phyloP scores from a whole-genome alignment of 805 yeast species.

The Gaillardinia entomophila region DNA sequence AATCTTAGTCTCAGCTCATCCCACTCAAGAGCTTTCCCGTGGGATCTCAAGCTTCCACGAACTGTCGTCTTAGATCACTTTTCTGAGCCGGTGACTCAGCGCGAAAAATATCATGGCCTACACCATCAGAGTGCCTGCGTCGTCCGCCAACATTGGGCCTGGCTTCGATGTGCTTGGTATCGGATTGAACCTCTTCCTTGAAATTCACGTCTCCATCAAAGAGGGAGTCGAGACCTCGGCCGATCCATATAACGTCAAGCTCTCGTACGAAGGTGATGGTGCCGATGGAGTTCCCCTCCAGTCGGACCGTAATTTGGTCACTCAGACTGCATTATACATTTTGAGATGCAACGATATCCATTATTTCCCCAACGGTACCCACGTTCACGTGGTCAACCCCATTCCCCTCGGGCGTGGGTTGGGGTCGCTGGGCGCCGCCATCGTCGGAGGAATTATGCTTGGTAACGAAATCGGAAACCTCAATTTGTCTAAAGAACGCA shows the following conservation, averaged over 20 bases:
- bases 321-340: conserved; percentile 89
- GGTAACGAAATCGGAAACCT: conserved; percentile 82
- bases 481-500: conserved; percentile 66
- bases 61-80: no score
- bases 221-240: conserved; percentile 36
- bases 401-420: conserved; percentile 96
- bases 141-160: conserved; percentile 97
- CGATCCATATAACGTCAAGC: conserved; percentile 64
- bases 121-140: conserved; percentile 80
- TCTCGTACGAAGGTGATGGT: conserved; percentile 77
- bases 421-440: conserved; percentile 98
- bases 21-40: no score
- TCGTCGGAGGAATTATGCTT: conserved; percentile 90
- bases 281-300: conserved; percentile 71
- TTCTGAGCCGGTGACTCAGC: no score
- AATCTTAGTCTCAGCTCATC: no score
- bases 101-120: conserved; percentile 43
- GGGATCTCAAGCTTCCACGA: no score
- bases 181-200: conserved; percentile 72
- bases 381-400: conserved; percentile 76
- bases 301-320: conserved; percentile 78
- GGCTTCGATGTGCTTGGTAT: conserved; percentile 97
- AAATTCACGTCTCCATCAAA: conserved; percentile 65
- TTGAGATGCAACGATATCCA: conserved; percentile 75
- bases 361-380: conserved; percentile 79